Conservation (phyloP, 805 yeast genomes). For the Metschnikowia gruessii region DNA sequence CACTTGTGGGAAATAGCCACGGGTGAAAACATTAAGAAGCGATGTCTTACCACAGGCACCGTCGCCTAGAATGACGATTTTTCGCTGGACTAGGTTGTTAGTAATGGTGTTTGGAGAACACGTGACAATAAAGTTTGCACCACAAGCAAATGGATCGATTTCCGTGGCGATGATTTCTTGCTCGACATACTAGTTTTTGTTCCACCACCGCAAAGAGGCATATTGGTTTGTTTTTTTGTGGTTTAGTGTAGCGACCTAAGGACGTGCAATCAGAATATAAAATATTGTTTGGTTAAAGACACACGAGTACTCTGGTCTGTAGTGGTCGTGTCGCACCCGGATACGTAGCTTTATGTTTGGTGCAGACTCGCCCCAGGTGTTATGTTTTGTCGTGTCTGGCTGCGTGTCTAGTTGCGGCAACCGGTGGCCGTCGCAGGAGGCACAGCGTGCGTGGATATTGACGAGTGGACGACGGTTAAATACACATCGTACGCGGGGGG, state of each 20-base stretch:
- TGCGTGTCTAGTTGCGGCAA: background rate
- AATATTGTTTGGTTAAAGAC: background rate
- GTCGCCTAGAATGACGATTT: constrained; percentile 92
- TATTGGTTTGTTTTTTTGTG: constrained; percentile 10
- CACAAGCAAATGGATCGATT: background rate
- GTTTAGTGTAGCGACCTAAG: background rate
- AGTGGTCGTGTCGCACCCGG: constrained; percentile 5
- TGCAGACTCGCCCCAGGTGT: constrained; percentile 4
- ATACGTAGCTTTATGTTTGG: background rate
- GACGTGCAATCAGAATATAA: background rate
- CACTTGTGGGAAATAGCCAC: constrained; percentile 97
- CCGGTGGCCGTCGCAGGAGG: no score
- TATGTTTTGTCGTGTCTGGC: background rate
- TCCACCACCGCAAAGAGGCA: constrained; percentile 45
- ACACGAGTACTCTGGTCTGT: background rate
- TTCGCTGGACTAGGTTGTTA: constrained; percentile 62
- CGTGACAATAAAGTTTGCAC: background rate
- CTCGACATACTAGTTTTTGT: constrained; percentile 40
- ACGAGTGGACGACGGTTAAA: no score
- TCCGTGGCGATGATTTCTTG: background rate
- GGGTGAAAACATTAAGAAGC: constrained; percentile 86
- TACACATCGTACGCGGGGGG: no score
- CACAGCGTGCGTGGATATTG: no score
- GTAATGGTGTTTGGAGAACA: constrained; percentile 4
- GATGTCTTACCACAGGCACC: constrained; percentile 99